Evolutionary conservation across 768 basidiomycete species (phyloP), one percentile per base, ranked within the genome.

Genomic region (Tulasnella calospora): DNA sequence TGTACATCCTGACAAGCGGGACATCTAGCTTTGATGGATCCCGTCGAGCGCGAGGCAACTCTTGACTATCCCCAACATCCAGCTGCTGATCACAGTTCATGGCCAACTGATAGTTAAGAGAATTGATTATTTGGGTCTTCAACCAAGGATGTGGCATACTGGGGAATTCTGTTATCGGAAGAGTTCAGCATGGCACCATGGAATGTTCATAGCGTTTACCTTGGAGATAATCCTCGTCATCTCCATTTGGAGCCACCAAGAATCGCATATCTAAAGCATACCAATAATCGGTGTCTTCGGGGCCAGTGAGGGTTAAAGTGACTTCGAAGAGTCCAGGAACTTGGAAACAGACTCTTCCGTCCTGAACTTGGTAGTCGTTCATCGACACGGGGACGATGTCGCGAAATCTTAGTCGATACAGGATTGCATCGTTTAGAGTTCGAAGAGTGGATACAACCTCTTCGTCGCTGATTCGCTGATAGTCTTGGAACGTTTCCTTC

Each of bases 321-420:
- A 89, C 88, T 82, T 92, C 89, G 82, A 95, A 96, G 36, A 93
- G 85, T 40, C 90, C 89, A 1, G 89, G 89, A 2, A 91, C 92
- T 35, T 86, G 89, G 83, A 95, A 98, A 82, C 88, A 89, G 30
- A 89, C 94, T 78, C 94, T 91, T 15, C 96, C 96, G 80, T 92
- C 90, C 79, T 87, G 92, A 80, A 94, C 92, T 75, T 84, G 86
- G 83, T 92, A 90, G 69, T 86, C n/a, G 73, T 78, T 33, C 93
- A 96, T 92, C 83, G 95, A 93, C 27, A 92, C 86, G 1, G 96
- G 96, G 21, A 96, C 85, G 30, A 92, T 87, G 82, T 98, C 96
- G 30, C 88, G 86, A 85, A 93, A 89, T 47, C 92, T 89, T 19
- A 98, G 87, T 36, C 95, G 89, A 83, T 90, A 94, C 9, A 91